Percentiles rank a stretch among this genome's conserved stretches.
Conservation (phyloP, 768 basidiomycete genomes). For the Trametes punicea region DNA sequence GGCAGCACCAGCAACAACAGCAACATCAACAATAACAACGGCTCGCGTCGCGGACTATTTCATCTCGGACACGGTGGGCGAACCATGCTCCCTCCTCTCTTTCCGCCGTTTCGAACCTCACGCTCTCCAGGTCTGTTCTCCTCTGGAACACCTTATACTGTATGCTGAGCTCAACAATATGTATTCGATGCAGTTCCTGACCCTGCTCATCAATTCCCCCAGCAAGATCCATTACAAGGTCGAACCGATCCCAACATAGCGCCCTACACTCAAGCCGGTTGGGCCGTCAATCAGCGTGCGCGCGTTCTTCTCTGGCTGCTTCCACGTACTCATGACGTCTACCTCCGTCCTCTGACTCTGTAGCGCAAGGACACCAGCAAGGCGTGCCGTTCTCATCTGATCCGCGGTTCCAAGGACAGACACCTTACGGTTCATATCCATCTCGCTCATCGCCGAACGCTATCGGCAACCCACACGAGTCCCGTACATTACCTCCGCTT, state of each 20-base stretch:
- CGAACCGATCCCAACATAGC: conserved; percentile 53
- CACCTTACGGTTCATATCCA: conserved; percentile 43
- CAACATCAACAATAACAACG: conserved; percentile 22
- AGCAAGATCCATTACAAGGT: conserved; percentile 61
- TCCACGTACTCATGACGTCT: conserved; percentile 18
- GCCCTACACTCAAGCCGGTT: conserved; percentile 26
- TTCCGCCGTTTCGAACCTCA: conserved; percentile 83
- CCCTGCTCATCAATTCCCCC: conserved; percentile 47
- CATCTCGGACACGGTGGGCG: conserved; percentile 84
- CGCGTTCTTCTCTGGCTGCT: not conserved
- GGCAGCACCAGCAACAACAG: conserved; percentile 22
- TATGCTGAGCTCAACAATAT: conserved; percentile 40
- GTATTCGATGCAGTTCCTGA: conserved; percentile 65
- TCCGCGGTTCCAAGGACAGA: conserved; percentile 45
- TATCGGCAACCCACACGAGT: conserved; percentile 46
- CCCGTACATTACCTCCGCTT: conserved; percentile 59
- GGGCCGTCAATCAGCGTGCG: conserved; percentile 30
- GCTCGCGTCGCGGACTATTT: conserved; percentile 60
- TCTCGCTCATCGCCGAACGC: conserved; percentile 49
- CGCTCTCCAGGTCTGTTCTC: conserved; percentile 84
- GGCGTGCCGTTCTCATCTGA: conserved; percentile 33
- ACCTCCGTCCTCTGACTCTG: conserved; percentile 5
- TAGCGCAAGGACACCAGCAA: conserved; percentile 20
- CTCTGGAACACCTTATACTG: conserved; percentile 26
- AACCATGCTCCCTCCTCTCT: conserved; percentile 83